Base-by-base conservation (phyloP, 2,329 filamentous ascomycete genomes). In the Paradendryphiella salina region DNA sequence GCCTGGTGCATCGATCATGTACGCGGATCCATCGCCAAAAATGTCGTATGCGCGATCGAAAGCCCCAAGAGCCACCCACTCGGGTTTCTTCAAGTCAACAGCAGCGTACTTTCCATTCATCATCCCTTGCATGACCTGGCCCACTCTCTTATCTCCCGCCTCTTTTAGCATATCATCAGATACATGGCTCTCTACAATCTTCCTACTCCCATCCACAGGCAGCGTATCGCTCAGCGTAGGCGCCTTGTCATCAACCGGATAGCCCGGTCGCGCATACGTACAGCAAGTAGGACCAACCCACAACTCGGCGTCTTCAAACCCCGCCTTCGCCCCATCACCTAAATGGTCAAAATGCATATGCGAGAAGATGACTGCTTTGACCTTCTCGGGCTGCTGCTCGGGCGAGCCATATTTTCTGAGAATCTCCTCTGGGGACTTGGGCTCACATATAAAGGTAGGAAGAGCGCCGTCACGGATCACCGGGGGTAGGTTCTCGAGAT, bases 1-100 rank as follows among this genome's bases (percentile, higher is more conserved):
- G 0, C 80, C 80, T 0, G 81, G 80, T 0, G 75, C 74, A 56
- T 82, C 76, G 18, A 82, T 66, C 0, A 82, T 63, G 56, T 75
- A 80, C 4, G 80, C 62, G n/a, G 71, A 73, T 0, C 75, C 76
- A 52, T 83, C 80, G 0, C 69, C 68, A 52, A 80, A 79, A 8
- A 81, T 59, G 56, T 82, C 80, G 9, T 80, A 65, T 0, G 70
- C 72, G 1, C 73, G 62, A 1, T 77, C 75, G 47, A 82, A 80
- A 0, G 73, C 46, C 6, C 66, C 66, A 7, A 69, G 69, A 0
- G 68, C 73, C 0, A 80, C 67, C 13, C 75, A 75, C 31, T 73
- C 55, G 0, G 56, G 56, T 28, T 64, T 63, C 44, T 60, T 59
- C 13, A 70, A 47, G 15, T 65, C 56, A 3, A 67, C 59, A 11